Conservation (phyloP, 768 basidiomycete species). For the Boletales sp. region DNA sequence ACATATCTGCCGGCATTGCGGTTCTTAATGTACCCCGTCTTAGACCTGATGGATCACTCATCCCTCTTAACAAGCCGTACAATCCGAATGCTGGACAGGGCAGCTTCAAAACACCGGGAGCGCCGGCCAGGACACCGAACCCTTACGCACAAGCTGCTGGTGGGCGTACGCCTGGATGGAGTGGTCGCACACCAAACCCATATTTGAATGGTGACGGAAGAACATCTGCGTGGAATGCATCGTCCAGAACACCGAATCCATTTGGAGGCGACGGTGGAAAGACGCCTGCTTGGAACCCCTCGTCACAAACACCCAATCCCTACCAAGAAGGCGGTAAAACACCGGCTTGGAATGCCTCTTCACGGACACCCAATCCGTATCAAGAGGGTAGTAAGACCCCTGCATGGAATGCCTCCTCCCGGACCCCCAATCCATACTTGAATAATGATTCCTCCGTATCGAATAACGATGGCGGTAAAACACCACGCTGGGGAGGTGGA, state of each 20-base stretch:
- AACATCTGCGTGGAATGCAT: conserved; percentile 63
- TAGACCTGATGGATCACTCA: conserved; percentile 56
- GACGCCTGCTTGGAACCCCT: conserved; percentile 63
- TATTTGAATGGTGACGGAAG: conserved; percentile 55
- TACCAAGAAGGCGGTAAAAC: conserved; percentile 43
- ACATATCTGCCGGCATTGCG: background rate
- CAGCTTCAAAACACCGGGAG: conserved; percentile 33
- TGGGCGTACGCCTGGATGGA: conserved; percentile 37
- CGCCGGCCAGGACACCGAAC: conserved; percentile 44
- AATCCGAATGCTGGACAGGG: conserved; percentile 18
- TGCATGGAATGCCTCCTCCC: conserved; percentile 26
- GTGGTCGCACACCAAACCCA: conserved; percentile 64
- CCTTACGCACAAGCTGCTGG: conserved; percentile 40
- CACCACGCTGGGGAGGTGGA: conserved; percentile 46
- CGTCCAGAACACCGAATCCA: conserved; percentile 69
- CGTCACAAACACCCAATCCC: conserved; percentile 56
- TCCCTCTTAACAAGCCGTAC: conserved; percentile 43
- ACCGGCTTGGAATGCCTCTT: conserved; percentile 48
- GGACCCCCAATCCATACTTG: conserved; percentile 53
- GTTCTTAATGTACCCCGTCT: conserved; percentile 6
- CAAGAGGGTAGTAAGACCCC: conserved; percentile 16
- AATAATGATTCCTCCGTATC: conserved; percentile 22
- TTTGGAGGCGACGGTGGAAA: conserved; percentile 52
- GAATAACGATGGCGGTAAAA: conserved; percentile 39
- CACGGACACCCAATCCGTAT: conserved; percentile 58